Evolutionary conservation across 305 asterid genomes (phyloP).

Genomic region (Salvia sclarea): DNA sequence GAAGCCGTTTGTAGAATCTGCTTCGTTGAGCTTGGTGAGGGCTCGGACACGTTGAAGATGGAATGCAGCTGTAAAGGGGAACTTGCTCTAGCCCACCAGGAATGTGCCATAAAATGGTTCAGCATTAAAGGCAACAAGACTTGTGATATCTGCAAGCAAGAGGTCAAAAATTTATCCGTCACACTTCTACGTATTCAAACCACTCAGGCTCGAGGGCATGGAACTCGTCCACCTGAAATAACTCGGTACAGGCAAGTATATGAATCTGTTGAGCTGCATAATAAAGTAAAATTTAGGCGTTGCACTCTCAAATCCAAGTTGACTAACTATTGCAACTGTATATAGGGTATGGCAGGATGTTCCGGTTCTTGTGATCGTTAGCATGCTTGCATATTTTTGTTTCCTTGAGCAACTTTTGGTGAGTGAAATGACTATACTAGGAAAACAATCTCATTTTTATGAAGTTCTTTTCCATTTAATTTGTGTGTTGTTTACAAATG

Average conservation of each 20-base stretch:
- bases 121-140: slow-evolving; percentile 92
- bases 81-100: slow-evolving; percentile 92
- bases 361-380: slow-evolving; percentile 85
- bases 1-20: slow-evolving; percentile 98
- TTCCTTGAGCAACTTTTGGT: slow-evolving; percentile 97
- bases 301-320: slow-evolving; percentile 5
- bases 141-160: slow-evolving; percentile 91
- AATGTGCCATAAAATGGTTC: slow-evolving; percentile 94
- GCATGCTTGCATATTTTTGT: slow-evolving; percentile 96
- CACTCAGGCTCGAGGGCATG: slow-evolving; percentile 43
- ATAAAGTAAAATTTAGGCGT: slow-evolving; percentile 15
- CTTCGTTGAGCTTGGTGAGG: slow-evolving; percentile 80
- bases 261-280: neutral
- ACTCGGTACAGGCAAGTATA: slow-evolving; percentile 65
- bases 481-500: slow-evolving; percentile 7
- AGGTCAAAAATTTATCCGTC: slow-evolving; percentile 82
- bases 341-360: slow-evolving; percentile 93
- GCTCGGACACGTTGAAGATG: slow-evolving; percentile 76
- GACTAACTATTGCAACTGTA: slow-evolving; percentile 31
- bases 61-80: slow-evolving; percentile 96
- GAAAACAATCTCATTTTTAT: slow-evolving; percentile 8
- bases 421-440: slow-evolving; percentile 31
- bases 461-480: too few relatives aligned
- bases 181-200: slow-evolving; percentile 75
- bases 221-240: slow-evolving; percentile 44